These are phyloP conservation scores for Microbotryum saponariae DNA, from an alignment of 1,284 basidiomycete genomes.

Conservation along the genomic window DNA sequence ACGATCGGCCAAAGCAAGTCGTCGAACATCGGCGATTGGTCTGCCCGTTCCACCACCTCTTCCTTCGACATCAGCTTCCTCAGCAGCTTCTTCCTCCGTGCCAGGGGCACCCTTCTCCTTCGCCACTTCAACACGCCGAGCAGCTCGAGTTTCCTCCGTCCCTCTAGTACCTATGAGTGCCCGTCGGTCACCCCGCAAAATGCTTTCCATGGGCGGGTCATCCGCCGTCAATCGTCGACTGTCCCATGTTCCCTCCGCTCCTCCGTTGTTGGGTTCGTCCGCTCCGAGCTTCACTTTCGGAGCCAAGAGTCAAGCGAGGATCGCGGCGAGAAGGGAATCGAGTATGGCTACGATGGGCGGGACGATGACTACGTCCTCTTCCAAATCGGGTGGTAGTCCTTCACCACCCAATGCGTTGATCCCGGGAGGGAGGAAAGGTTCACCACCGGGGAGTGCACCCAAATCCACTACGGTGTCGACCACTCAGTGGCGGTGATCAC, in stretches of 20 bases:
- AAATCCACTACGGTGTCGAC: neutral
- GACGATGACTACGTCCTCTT: neutral
- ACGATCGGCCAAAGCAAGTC: slow-evolving; percentile 22
- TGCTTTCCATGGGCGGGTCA: slow-evolving; percentile 2
- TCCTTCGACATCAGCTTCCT: neutral
- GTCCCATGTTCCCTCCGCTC: slow-evolving; percentile 3
- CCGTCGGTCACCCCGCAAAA: slow-evolving; percentile 17
- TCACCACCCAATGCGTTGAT: too few species aligned
- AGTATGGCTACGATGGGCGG: neutral
- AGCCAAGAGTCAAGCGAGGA: slow-evolving; percentile 22
- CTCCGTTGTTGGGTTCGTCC: neutral
- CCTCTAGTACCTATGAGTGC: neutral
- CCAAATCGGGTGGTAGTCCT: neutral
- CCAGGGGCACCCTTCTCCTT: neutral
- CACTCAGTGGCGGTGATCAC: neutral
- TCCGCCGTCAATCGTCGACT: slow-evolving; percentile 6
- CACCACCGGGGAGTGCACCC: neutral
- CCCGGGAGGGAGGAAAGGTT: too few species aligned
- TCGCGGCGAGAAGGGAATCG: slow-evolving; percentile 25
- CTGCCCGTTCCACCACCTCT: slow-evolving; percentile 6
- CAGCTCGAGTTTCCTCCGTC: neutral
- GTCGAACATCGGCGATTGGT: slow-evolving; percentile 14
- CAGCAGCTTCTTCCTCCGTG: neutral
- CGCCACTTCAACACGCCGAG: slow-evolving; percentile 3
- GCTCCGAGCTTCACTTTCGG: slow-evolving; percentile 12